phyloP scores from a whole-genome alignment of 768 basidiomycete genomes.

The Serendipita sp. region DNA sequence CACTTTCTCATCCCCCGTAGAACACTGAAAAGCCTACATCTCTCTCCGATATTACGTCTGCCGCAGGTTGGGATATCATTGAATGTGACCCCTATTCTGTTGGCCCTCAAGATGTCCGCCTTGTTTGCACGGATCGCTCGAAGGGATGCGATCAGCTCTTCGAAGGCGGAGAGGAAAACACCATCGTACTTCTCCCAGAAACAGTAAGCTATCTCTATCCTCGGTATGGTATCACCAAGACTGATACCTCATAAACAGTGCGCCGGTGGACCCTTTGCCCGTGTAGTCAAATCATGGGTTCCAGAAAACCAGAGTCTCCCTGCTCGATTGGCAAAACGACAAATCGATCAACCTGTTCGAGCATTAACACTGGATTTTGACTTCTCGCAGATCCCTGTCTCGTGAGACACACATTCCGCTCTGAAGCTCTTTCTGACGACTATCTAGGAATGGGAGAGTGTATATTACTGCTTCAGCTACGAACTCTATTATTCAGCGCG shows the following conservation, averaged over 20 bases:
- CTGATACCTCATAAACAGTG: constrained; percentile 13
- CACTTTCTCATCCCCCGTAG: neutral
- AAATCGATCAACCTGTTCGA: constrained; percentile 25
- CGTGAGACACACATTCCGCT: neutral
- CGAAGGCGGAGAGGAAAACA: constrained; percentile 28
- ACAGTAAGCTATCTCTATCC: constrained; percentile 23
- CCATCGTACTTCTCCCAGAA: constrained; percentile 38
- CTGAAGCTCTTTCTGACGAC: neutral
- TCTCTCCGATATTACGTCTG: constrained; percentile 26
- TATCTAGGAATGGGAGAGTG: neutral
- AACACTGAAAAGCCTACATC: constrained; percentile 4
- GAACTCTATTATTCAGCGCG: neutral
- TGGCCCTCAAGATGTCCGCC: constrained; percentile 31
- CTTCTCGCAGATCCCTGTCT: constrained; percentile 16
- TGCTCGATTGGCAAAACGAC: constrained; percentile 16
- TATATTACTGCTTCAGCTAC: constrained; percentile 4
- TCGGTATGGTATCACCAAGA: neutral
- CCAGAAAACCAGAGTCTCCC: constrained; percentile 32
- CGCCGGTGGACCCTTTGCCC: constrained; percentile 19
- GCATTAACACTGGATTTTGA: constrained; percentile 29
- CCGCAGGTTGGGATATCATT: constrained; percentile 37
- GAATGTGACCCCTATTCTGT: constrained; percentile 26
- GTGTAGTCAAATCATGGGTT: constrained; percentile 27
- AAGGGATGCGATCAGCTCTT: constrained; percentile 27
- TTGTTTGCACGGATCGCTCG: constrained; percentile 26